Conservation (phyloP, 2,329 filamentous ascomycete species). For the Teratosphaeriaceae sp. region DNA sequence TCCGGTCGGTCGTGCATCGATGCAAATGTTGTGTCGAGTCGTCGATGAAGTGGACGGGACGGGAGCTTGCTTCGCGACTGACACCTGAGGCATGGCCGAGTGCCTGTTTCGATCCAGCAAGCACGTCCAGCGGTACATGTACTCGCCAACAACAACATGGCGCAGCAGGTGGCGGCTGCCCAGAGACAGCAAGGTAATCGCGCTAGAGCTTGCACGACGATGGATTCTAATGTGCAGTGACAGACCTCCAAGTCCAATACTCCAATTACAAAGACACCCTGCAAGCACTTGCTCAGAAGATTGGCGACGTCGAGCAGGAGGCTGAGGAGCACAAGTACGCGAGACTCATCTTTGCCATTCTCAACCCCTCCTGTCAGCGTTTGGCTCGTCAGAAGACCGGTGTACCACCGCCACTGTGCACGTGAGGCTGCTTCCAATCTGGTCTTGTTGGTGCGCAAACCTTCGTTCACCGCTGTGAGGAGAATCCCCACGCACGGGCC, state of each 20-base stretch:
- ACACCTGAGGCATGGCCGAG: too few relatives aligned
- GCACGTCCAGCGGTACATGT: background rate
- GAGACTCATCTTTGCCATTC: background rate
- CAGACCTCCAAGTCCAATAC: slow-evolving; percentile 76
- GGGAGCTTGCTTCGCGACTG: too few relatives aligned
- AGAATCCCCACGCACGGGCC: slow-evolving; percentile 1
- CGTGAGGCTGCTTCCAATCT: slow-evolving; percentile 10
- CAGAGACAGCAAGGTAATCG: slow-evolving; percentile 67
- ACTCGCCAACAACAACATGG: slow-evolving; percentile 32
- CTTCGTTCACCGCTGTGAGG: slow-evolving; percentile 31
- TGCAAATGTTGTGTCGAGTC: too few relatives aligned
- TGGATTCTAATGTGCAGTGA: too few relatives aligned
- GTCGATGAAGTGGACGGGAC: too few relatives aligned
- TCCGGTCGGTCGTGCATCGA: too few relatives aligned
- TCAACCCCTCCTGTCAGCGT: slow-evolving; percentile 6
- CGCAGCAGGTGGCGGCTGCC: slow-evolving; percentile 45
- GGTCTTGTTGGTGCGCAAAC: slow-evolving; percentile 12
- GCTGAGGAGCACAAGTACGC: slow-evolving; percentile 93
- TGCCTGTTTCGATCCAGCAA: too few relatives aligned
- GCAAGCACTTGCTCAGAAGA: slow-evolving; percentile 90
- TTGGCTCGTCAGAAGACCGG: slow-evolving; percentile 13
- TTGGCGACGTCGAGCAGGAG: slow-evolving; percentile 95
- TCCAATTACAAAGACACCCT: slow-evolving; percentile 69
- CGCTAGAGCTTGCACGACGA: background rate
- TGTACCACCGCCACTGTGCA: slow-evolving; percentile 22